Evolutionary conservation across 495 filamentous ascomycete genomes (phyloP), one percentile per base, ranked within the genome.

Genomic region (Physcia stellaris): DNA sequence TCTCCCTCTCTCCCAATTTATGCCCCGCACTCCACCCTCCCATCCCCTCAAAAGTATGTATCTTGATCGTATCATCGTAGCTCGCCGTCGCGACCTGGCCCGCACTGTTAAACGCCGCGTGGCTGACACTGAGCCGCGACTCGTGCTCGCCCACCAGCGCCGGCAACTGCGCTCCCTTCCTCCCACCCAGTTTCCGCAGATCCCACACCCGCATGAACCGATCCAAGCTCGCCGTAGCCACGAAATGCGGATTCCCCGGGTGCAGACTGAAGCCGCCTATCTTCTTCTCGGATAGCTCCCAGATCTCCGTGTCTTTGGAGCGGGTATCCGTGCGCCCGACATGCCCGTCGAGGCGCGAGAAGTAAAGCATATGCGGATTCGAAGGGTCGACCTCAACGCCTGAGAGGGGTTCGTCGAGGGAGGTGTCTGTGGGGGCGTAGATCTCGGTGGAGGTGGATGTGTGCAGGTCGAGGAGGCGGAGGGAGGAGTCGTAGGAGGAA

Each of bases 1-100:
- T 80, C 13, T 77, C 61, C n/a, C 66, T 49, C 5, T 71, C 70
- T 0, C 61, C 48, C 2, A 87, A 45, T 4, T 64, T 68, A 23
- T 74, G 66, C 2, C 79, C 80, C 0, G 65, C 48, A 24, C 62
- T 66, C 81, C 83, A 94, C 9, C 59, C 55, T 0, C 66, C 68
- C 26, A 77, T 78, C 9, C 68, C 62, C 0, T 71, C 67, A 45
- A 94, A 79, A 35, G 80, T 69, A 57, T 95, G 83, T 24, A 98
- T 78, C 56, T 96, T 98, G 49, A 98, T 67, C 0, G 81, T 92
- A 51, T 96, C 85, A 51, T 98, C 90, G 56, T 96, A 96, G 9
- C 79, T 86, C 0, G 86, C 79, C 0, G 90, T 98, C 0, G 86
- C 92, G 4, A 98, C 63, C 45, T 86, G 79, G 0, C 87, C 88